A percentile compares a stretch with the other conserved stretches of the same genome.
These are phyloP conservation scores for Ceratobasidium sp. DNA, from an alignment of 1,284 basidiomycete species.

Conservation along the genomic window DNA sequence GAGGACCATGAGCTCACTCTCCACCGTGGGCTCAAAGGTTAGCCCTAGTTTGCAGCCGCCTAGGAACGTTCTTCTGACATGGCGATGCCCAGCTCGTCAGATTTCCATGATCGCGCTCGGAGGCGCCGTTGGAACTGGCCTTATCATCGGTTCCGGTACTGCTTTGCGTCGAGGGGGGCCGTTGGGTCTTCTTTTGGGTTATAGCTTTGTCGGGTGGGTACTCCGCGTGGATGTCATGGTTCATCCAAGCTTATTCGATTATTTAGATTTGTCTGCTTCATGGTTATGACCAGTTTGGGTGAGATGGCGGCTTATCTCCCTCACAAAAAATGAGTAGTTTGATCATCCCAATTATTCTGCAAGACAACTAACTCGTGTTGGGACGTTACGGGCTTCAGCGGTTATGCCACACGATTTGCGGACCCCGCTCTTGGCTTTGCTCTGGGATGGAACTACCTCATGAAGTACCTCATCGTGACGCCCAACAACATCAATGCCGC, in stretches of 20 bases:
- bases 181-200: conserved; percentile 58
- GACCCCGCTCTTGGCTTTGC: conserved; percentile 58
- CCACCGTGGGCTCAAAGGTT: conserved; percentile 69
- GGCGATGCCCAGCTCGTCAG: conserved; percentile 49
- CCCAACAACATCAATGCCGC: conserved; percentile 67
- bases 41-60: background rate
- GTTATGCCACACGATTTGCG: conserved; percentile 57
- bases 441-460: conserved; percentile 51
- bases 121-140: conserved; percentile 74
- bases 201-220: conserved; percentile 53
- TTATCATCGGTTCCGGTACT: conserved; percentile 73
- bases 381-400: conserved; percentile 40
- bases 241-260: background rate
- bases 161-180: conserved; percentile 59
- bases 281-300: conserved; percentile 48
- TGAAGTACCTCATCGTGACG: conserved; percentile 51
- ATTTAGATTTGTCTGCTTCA: conserved; percentile 43
- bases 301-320: conserved; percentile 59
- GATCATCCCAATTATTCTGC: background rate
- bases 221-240: background rate
- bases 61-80: background rate
- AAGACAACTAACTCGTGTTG: conserved; percentile 30
- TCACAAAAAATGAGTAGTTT: conserved; percentile 53
- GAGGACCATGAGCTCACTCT: conserved; percentile 54
- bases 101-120: conserved; percentile 74